A percentile compares a stretch with the other conserved stretches of the same genome.
Evolutionary conservation across 2,329 filamentous ascomycete genomes (phyloP).

Genomic region (Exophiala oligosperma): DNA sequence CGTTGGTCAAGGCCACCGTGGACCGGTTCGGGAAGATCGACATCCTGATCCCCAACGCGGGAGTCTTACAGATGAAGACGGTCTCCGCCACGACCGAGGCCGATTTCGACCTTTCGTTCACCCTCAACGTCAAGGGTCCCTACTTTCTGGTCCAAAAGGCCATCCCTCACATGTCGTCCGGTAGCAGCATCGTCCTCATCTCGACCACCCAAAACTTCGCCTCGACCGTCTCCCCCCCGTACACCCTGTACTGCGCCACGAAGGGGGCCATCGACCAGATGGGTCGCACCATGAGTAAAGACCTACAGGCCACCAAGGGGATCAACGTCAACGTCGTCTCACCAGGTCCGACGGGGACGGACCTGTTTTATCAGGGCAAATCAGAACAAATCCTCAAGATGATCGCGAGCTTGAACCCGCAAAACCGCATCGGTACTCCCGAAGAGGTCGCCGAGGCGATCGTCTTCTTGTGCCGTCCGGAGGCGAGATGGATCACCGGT

Average conservation of each 20-base stretch:
- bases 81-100: constrained; percentile 52
- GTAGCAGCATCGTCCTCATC: constrained; percentile 54
- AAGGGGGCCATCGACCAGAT: constrained; percentile 64
- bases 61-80: constrained; percentile 50
- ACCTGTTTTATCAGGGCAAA: constrained; percentile 56
- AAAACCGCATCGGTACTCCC: constrained; percentile 48
- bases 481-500: constrained; percentile 48
- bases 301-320: constrained; percentile 46
- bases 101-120: constrained; percentile 52
- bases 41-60: constrained; percentile 60
- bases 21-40: constrained; percentile 58
- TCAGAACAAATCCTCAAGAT: constrained; percentile 47
- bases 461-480: constrained; percentile 42
- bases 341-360: constrained; percentile 57
- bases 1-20: constrained; percentile 52
- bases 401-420: constrained; percentile 44
- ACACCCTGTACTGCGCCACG: constrained; percentile 55
- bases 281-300: constrained; percentile 56
- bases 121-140: constrained; percentile 59
- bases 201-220: constrained; percentile 45
- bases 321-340: constrained; percentile 55
- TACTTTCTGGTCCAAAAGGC: constrained; percentile 57
- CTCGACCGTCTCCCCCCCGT: constrained; percentile 45
- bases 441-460: constrained; percentile 53
- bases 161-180: constrained; percentile 51